A percentile compares a stretch with the other conserved stretches of the same genome.
These are phyloP conservation scores for Cetradonia linearis DNA, from an alignment of 495 filamentous ascomycete genomes.

Conservation along the genomic window DNA sequence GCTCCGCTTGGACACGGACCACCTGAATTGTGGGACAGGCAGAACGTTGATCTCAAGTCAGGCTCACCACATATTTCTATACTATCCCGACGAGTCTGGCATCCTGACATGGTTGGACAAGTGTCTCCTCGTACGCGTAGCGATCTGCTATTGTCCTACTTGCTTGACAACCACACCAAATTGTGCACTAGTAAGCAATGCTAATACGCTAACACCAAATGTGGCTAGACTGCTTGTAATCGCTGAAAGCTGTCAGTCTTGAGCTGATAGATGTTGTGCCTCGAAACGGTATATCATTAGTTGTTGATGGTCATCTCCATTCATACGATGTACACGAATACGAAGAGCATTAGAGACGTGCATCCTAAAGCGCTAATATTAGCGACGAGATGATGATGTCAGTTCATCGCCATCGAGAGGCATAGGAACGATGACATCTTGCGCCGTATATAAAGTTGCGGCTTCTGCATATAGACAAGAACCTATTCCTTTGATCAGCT, in stretches of 20 bases:
- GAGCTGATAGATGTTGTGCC: background rate
- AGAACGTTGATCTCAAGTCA: background rate
- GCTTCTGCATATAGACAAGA: background rate
- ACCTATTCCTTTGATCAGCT: background rate
- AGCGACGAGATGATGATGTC: conserved; percentile 2
- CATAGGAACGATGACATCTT: background rate
- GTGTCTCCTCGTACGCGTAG: background rate
- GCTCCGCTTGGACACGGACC: background rate
- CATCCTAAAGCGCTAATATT: background rate
- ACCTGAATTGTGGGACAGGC: background rate
- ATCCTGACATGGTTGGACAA: background rate
- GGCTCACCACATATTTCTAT: background rate
- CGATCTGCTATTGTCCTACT: background rate
- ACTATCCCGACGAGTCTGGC: background rate
- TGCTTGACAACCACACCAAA: background rate
- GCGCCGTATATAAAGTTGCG: background rate
- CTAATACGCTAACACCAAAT: background rate
- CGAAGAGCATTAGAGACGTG: background rate
- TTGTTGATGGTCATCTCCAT: background rate
- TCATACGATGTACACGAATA: background rate
- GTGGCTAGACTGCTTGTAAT: background rate
- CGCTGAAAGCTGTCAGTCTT: background rate
- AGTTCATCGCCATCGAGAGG: background rate
- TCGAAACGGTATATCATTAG: background rate
- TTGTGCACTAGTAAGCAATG: background rate